A percentile compares a stretch with the other conserved stretches of the same genome.
These are phyloP conservation scores for Inga laurina DNA, from an alignment of 306 rosid species.

Conservation along the genomic window DNA sequence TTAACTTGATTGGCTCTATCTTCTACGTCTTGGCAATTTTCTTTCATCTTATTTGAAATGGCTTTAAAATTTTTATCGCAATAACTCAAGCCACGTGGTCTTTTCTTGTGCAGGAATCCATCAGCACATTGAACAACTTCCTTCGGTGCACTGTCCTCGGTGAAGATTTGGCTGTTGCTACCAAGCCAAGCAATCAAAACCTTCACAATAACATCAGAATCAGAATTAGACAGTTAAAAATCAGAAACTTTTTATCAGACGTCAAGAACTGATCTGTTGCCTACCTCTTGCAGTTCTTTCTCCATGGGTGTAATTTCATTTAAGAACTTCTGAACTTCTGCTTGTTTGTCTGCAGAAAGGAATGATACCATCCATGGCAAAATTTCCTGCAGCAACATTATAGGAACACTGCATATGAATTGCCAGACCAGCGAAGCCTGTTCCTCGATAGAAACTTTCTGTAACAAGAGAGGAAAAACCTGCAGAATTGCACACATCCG, in stretches of 20 bases:
- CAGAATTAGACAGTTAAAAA: conserved; percentile 23
- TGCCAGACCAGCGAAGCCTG: conserved; percentile 92
- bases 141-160: conserved; percentile 25
- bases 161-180: conserved; percentile 35
- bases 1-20: conserved; percentile 56
- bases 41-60: conserved; percentile 34
- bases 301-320: conserved; percentile 68
- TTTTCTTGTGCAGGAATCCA: conserved; percentile 43
- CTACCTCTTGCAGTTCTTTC: conserved; percentile 77
- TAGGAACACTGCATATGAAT: conserved; percentile 83
- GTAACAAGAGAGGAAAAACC: conserved; percentile 82
- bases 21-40: conserved; percentile 40
- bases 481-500: conserved; percentile 37
- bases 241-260: conserved; percentile 13
- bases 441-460: conserved; percentile 61
- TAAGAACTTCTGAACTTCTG: conserved; percentile 58
- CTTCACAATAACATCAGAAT: conserved; percentile 52
- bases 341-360: conserved; percentile 62
- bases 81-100: conserved; percentile 40
- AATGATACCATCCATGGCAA: conserved; percentile 73
- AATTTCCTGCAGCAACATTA: conserved; percentile 67
- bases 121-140: conserved; percentile 43
- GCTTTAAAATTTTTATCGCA: conserved; percentile 40
- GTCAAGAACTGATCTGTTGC: conserved; percentile 26
- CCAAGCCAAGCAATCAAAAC: conserved; percentile 77